Evolutionary conservation across 1,139 yeast genomes (phyloP).

Genomic region (Meyerozyma athensensis): DNA sequence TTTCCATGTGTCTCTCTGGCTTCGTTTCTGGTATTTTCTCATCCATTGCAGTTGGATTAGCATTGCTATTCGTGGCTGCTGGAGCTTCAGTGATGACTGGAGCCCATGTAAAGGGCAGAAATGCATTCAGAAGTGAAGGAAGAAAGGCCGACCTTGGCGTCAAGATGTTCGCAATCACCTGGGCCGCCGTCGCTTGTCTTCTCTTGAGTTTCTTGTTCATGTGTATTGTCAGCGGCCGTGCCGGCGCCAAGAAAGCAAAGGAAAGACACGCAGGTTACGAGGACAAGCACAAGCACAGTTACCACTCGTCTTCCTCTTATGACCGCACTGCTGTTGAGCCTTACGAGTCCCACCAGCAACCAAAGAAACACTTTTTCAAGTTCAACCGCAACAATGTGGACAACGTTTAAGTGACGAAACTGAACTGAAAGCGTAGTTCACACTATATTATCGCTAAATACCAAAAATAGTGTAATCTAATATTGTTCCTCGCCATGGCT

Average conservation of each 20-base stretch:
- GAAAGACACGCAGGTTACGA: background rate
- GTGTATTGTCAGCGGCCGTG: background rate
- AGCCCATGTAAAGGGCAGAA: conserved; percentile 56
- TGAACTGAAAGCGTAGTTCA: too few relatives aligned
- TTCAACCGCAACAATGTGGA: background rate
- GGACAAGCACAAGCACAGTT: background rate
- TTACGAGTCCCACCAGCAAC: background rate
- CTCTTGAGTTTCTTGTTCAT: conserved; percentile 18
- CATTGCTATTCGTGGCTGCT: conserved; percentile 49
- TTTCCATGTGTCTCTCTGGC: conserved; percentile 22
- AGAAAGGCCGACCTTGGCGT: conserved; percentile 49
- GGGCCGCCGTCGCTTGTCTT: conserved; percentile 55
- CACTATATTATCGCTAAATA: too few relatives aligned
- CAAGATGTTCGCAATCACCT: conserved; percentile 56
- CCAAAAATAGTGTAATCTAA: too few relatives aligned
- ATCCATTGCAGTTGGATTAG: conserved; percentile 22
- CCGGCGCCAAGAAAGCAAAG: background rate
- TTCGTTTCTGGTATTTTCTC: conserved; percentile 23
- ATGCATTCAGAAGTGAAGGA: conserved; percentile 48
- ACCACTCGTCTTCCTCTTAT: background rate
- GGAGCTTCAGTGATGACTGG: conserved; percentile 67
- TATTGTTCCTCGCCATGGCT: too few relatives aligned
- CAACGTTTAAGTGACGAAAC: too few relatives aligned
- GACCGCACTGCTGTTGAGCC: conserved; percentile 1
- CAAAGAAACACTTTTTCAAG: background rate